A percentile compares a stretch with the other conserved stretches of the same genome.
Evolutionary conservation across 2,329 filamentous ascomycete species (phyloP).

Genomic region (Paracorniculantispora psalliotae): DNA sequence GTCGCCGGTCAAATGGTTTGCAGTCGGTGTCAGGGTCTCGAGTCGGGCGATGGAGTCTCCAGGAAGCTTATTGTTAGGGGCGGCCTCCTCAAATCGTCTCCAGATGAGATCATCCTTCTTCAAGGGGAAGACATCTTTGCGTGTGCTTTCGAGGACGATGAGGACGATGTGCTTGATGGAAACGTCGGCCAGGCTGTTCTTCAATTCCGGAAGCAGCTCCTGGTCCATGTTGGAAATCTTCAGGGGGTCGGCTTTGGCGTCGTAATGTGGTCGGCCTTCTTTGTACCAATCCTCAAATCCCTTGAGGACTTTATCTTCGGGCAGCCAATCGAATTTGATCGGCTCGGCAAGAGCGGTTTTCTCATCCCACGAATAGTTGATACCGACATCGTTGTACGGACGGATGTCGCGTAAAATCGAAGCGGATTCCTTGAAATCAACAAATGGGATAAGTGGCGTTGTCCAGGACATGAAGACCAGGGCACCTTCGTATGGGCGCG

Average conservation of each 20-base stretch:
- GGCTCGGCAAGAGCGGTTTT: conserved; percentile 22
- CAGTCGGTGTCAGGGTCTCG: conserved; percentile 26
- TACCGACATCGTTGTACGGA: conserved; percentile 22
- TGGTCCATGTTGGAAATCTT: conserved; percentile 36
- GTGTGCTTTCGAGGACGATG: conserved; percentile 39
- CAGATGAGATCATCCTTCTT: conserved; percentile 36
- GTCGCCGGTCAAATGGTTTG: conserved; percentile 31
- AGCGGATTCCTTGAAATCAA: conserved; percentile 31
- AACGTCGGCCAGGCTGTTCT: conserved; percentile 23
- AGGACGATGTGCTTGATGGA: conserved; percentile 39
- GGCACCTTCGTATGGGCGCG: conserved; percentile 29
- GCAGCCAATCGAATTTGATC: conserved; percentile 22
- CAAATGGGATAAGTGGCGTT: conserved; percentile 27
- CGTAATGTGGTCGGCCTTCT: conserved; percentile 26
- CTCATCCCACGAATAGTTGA: conserved; percentile 26
- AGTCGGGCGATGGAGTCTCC: conserved; percentile 25
- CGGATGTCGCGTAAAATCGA: conserved; percentile 24
- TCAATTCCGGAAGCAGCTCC: conserved; percentile 25
- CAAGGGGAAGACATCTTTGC: conserved; percentile 41
- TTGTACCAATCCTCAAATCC: conserved; percentile 27
- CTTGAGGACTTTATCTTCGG: conserved; percentile 16
- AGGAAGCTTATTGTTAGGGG: conserved; percentile 28
- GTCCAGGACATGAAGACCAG: conserved; percentile 33
- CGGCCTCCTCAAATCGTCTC: conserved; percentile 29
- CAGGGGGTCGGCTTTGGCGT: conserved; percentile 32